These are phyloP conservation scores for Helicocarpus griseus DNA, from an alignment of 2,329 filamentous ascomycete genomes.

Conservation along the genomic window DNA sequence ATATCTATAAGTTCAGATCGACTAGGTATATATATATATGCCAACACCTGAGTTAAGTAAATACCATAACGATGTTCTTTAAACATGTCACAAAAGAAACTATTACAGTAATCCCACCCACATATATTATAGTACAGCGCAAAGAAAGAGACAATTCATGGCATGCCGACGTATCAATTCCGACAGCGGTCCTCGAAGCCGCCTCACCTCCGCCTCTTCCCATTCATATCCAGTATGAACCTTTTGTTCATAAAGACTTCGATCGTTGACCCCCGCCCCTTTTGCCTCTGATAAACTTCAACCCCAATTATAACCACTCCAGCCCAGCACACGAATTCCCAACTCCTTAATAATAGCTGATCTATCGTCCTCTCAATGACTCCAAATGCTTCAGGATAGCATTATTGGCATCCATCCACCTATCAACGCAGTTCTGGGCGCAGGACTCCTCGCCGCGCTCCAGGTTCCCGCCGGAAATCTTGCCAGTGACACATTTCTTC, in stretches of 20 bases:
- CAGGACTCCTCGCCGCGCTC: slow-evolving; percentile 73
- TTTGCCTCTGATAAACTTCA: no score
- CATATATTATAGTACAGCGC: neutral
- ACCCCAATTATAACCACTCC: neutral
- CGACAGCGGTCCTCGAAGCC: no score
- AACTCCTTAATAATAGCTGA: neutral
- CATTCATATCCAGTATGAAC: no score
- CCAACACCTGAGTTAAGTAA: neutral
- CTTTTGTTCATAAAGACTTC: no score
- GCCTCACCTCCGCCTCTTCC: neutral
- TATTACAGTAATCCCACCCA: neutral
- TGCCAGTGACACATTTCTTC: slow-evolving; percentile 78
- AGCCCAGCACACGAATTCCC: neutral
- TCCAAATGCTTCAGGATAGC: slow-evolving; percentile 80
- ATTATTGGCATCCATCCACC: slow-evolving; percentile 83
- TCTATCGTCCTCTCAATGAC: slow-evolving; percentile 39
- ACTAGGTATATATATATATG: neutral
- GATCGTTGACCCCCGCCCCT: no score
- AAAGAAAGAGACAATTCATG: neutral
- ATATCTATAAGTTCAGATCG: no score
- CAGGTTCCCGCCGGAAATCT: slow-evolving; percentile 61
- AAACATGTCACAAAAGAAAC: neutral
- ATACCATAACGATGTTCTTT: neutral
- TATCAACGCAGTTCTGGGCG: slow-evolving; percentile 83
- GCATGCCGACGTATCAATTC: no score